Evolutionary conservation across 371 early-diverging fungal genomes (phyloP).

Genomic region (Mucor lusitanicus): DNA sequence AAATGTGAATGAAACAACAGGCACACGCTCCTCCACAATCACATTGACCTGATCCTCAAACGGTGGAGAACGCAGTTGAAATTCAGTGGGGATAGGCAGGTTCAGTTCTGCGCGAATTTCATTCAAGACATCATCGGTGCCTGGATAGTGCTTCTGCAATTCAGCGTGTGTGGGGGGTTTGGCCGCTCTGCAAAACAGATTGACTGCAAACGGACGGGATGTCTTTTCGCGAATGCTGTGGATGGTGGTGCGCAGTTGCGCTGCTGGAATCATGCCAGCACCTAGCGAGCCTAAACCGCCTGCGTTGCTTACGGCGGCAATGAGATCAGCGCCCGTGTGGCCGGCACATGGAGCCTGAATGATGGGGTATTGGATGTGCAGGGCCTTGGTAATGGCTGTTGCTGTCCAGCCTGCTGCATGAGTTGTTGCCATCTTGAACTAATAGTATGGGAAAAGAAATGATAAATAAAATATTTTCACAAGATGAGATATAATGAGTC

Average conservation of each 20-base stretch:
- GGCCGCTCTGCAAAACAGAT: constrained; percentile 37
- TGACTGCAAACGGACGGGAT: constrained; percentile 41
- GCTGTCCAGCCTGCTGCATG: constrained; percentile 7
- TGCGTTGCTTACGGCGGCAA: constrained; percentile 42
- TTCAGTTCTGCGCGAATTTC: constrained; percentile 31
- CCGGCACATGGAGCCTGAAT: constrained; percentile 51
- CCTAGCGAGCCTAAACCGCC: constrained; percentile 48
- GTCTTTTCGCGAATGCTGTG: constrained; percentile 37
- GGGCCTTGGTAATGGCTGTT: constrained; percentile 14
- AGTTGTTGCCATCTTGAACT: constrained; percentile 4
- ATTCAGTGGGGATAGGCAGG: constrained; percentile 26
- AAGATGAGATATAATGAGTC: no score
- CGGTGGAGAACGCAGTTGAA: constrained; percentile 39
- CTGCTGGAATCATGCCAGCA: constrained; percentile 35
- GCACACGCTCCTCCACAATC: constrained; percentile 39
- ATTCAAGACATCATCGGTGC: constrained; percentile 26
- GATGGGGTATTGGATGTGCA: constrained; percentile 37
- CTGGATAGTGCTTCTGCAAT: constrained; percentile 30
- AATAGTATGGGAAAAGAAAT: background rate
- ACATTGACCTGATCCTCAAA: constrained; percentile 42
- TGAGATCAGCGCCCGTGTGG: constrained; percentile 32
- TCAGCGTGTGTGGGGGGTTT: constrained; percentile 20
- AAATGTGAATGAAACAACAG: constrained; percentile 51
- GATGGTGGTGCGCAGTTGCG: constrained; percentile 33
- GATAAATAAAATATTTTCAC: background rate